Conservation (phyloP, 2,329 filamentous ascomycete genomes). For the Trichoderma lentiforme region DNA sequence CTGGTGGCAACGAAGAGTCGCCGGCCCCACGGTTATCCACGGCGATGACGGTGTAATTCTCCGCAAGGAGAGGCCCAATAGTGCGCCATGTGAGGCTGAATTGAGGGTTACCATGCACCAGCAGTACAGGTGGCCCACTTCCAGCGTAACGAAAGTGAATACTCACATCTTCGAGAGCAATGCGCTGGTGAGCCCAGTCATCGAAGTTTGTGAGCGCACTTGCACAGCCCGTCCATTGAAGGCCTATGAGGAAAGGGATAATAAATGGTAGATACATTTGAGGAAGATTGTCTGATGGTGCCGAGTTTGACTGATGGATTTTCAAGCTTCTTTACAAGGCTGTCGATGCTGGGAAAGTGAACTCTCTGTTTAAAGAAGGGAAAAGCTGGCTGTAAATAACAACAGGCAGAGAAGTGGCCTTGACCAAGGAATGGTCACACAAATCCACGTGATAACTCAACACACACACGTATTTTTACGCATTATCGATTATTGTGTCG, state of each 20-base stretch:
- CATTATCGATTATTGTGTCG: not conserved
- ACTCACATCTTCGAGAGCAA: constrained; percentile 37
- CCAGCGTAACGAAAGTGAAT: constrained; percentile 43
- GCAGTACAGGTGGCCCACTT: constrained; percentile 37
- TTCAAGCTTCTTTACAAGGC: not conserved
- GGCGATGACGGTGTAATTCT: constrained; percentile 43
- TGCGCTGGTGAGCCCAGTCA: constrained; percentile 35
- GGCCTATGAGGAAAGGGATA: not conserved
- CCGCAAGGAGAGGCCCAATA: constrained; percentile 39
- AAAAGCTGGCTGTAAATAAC: not conserved
- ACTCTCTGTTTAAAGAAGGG: not conserved
- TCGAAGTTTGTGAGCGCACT: constrained; percentile 27
- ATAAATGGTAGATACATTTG: not conserved
- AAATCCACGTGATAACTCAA: not conserved
- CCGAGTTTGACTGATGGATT: not conserved
- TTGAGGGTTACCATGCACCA: constrained; percentile 42
- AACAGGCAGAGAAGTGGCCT: not conserved
- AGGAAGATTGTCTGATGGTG: not conserved
- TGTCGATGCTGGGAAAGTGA: not conserved
- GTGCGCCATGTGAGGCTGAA: constrained; percentile 37
- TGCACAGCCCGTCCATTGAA: not conserved
- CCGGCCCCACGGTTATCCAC: constrained; percentile 42
- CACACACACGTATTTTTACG: accelerated
- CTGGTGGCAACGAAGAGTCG: constrained; percentile 37
- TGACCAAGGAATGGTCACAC: not conserved